Base-by-base conservation (phyloP, 768 basidiomycete species). In the Phanerochaete carnosa region DNA sequence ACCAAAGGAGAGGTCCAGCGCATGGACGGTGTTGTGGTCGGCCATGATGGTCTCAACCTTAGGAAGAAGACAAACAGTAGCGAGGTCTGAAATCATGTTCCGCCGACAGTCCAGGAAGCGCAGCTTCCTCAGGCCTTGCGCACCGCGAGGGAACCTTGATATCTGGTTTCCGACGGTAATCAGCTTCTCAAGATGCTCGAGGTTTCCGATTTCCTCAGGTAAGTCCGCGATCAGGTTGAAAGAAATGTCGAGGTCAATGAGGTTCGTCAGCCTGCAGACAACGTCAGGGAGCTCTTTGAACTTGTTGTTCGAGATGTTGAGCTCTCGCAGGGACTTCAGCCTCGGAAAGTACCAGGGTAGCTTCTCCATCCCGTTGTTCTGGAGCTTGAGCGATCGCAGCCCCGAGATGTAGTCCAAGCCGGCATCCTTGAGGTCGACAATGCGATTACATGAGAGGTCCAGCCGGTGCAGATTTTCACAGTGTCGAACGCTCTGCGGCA, bases 251-350 rank as follows among this genome's bases (percentile, higher is more conserved):
- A 99, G 85, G 66, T 95, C 92, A 37, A 82, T 76, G 22, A 99
- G 83, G n/a, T 76, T 81, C 4, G 77, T 73, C 68, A 98, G 83
- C 62, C 88, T 78, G 71, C 83, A 86, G 28, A 99, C 82, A 35
- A 90, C 90, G 0, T 77, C 64, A 0, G 96, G 96, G 54, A 98
- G 79, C 7, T 68, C 69, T 29, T 81, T 82, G 72, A 98, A 94
- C 71, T 94, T 92, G 80, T 98, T 99, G 74, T 98, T 98, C 57
- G 95, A 96, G 60, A 98, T 89, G 74, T 97, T 96, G 64, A 98
- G 82, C 26, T 85, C 84, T 52, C 83, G 84, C 57, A 98, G 83
- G 46, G 77, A 73, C 45, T 82, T 79, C 62, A 98, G 76, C 9
- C 88, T 82, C 1, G 88, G 86, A 62, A 98, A 95, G 68, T 91